Conservation (phyloP, 2,329 filamentous ascomycete species). For the Fusarium compactum region DNA sequence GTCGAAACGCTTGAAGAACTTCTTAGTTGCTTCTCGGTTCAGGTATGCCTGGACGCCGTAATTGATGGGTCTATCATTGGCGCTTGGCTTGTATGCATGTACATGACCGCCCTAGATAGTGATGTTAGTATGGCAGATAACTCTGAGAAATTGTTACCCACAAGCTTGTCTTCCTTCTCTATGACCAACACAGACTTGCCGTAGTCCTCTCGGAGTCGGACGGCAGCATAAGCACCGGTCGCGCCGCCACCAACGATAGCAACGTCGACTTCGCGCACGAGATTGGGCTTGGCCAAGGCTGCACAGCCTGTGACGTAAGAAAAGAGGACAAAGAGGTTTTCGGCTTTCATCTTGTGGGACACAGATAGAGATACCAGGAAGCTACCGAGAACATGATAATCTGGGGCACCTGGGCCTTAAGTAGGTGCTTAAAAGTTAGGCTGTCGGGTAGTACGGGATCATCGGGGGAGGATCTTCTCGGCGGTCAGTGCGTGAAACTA, state of each 20-base stretch:
- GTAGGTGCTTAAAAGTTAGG: background rate
- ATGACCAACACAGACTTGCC: constrained; percentile 33
- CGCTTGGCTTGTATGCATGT: constrained; percentile 19
- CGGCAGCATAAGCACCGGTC: constrained; percentile 34
- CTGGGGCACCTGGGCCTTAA: background rate
- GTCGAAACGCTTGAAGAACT: constrained; percentile 34
- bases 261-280: constrained; percentile 25
- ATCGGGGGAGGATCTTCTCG: background rate
- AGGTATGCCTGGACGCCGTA: constrained; percentile 36
- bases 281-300: background rate
- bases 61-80: constrained; percentile 10
- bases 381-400: fast-evolving
- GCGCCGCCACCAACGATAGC: constrained; percentile 36
- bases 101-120: constrained; percentile 29
- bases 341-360: background rate
- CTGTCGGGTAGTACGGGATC: background rate
- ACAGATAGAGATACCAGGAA: background rate
- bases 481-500: background rate
- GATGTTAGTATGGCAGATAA: background rate
- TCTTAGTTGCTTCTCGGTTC: constrained; percentile 10
- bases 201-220: constrained; percentile 36
- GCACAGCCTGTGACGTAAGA: background rate
- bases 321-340: background rate
- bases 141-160: fast-evolving
- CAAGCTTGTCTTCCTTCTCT: constrained; percentile 32